These are phyloP conservation scores for Ploettnerulaceae sp. DNA, from an alignment of 2,329 filamentous ascomycete species.

Conservation along the genomic window DNA sequence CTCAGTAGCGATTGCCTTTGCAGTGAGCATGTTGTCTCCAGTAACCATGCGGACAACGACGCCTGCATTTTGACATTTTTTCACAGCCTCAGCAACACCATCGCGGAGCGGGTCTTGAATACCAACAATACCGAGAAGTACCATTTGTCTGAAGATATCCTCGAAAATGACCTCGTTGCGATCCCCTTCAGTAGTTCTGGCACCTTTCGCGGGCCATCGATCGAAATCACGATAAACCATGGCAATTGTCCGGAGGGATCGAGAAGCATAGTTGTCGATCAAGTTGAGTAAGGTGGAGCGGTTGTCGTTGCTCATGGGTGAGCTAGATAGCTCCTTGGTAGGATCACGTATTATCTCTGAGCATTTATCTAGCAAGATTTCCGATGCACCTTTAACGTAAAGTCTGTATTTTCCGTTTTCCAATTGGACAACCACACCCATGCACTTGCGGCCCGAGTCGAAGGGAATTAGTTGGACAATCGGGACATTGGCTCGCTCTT, in stretches of 20 bases:
- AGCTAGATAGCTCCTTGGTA: constrained; percentile 52
- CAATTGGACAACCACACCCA: constrained; percentile 58
- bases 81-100: constrained; percentile 63
- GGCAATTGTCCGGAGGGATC: constrained; percentile 70
- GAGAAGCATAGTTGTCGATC: constrained; percentile 57
- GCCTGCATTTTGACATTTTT: constrained; percentile 61
- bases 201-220: constrained; percentile 57
- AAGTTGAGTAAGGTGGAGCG: constrained; percentile 48
- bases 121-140: constrained; percentile 66
- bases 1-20: constrained; percentile 66
- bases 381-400: constrained; percentile 50
- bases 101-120: constrained; percentile 70
- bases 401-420: constrained; percentile 39
- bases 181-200: constrained; percentile 55
- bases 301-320: constrained; percentile 51
- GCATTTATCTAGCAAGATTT: constrained; percentile 43
- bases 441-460: constrained; percentile 55
- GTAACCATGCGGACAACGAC: constrained; percentile 72
- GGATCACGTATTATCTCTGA: constrained; percentile 49
- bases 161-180: constrained; percentile 58
- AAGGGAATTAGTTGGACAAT: constrained; percentile 47
- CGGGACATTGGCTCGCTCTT: constrained; percentile 58
- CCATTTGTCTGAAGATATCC: constrained; percentile 66
- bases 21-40: constrained; percentile 67
- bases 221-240: constrained; percentile 70